Conservation (phyloP, 2,329 filamentous ascomycete species). For the Epichloe glyceriae region DNA sequence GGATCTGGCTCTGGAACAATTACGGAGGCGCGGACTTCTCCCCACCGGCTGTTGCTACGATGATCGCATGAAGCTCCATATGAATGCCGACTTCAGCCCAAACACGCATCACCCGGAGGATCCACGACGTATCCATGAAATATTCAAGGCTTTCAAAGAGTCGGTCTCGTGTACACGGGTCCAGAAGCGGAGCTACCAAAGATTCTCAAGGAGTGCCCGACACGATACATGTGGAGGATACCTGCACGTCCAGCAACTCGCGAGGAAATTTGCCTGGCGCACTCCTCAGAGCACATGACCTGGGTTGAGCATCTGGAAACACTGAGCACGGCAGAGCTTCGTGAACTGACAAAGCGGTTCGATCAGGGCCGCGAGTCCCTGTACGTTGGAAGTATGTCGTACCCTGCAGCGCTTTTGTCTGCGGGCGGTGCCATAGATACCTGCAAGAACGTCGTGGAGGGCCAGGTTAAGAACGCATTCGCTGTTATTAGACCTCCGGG, state of each 20-base stretch:
- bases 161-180: slow-evolving; percentile 59
- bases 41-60: slow-evolving; percentile 81
- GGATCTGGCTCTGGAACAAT: slow-evolving; percentile 23
- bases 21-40: slow-evolving; percentile 36
- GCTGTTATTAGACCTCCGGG: slow-evolving; percentile 91
- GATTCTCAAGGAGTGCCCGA: slow-evolving; percentile 40
- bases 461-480: slow-evolving; percentile 84
- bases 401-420: slow-evolving; percentile 67
- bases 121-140: slow-evolving; percentile 79
- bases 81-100: slow-evolving; percentile 63
- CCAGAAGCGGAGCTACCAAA: slow-evolving; percentile 39
- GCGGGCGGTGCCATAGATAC: slow-evolving; percentile 93
- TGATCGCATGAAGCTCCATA: slow-evolving; percentile 88
- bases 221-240: slow-evolving; percentile 62
- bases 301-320: slow-evolving; percentile 54
- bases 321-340: slow-evolving; percentile 50
- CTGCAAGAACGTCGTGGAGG: slow-evolving; percentile 75
- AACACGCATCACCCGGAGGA: slow-evolving; percentile 88
- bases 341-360: slow-evolving; percentile 47
- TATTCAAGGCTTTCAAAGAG: slow-evolving; percentile 80
- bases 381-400: slow-evolving; percentile 74
- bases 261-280: slow-evolving; percentile 69
- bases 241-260: slow-evolving; percentile 61
- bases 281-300: slow-evolving; percentile 61
- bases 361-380: slow-evolving; percentile 61